A percentile compares a stretch with the other conserved stretches of the same genome.
Conservation (phyloP, 2,329 filamentous ascomycete genomes). For the Colletotrichum lupini region DNA sequence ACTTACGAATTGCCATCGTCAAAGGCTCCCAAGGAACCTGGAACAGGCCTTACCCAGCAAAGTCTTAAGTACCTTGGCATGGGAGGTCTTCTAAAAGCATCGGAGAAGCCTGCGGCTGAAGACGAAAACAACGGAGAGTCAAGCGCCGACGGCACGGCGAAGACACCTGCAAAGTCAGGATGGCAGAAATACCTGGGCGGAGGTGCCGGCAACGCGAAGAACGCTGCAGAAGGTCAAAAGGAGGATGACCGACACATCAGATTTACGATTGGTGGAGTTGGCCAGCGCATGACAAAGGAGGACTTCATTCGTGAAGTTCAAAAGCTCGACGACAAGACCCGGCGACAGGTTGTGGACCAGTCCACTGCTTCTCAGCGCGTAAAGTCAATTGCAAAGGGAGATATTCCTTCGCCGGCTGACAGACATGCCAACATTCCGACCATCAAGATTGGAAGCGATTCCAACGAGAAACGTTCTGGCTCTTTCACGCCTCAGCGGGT, state of each 20-base stretch:
- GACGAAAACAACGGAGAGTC: slow-evolving; percentile 46
- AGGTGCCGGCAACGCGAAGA: slow-evolving; percentile 46
- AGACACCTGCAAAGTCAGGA: slow-evolving; percentile 55
- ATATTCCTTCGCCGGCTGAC: slow-evolving; percentile 33
- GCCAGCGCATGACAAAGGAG: slow-evolving; percentile 80
- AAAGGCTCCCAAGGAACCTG: slow-evolving; percentile 46
- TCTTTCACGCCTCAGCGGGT: slow-evolving; percentile 14
- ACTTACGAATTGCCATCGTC: slow-evolving; percentile 78
- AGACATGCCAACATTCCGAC: slow-evolving; percentile 14
- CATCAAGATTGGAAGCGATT: slow-evolving; percentile 17
- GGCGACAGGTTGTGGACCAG: slow-evolving; percentile 63
- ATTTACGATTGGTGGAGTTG: slow-evolving; percentile 81
- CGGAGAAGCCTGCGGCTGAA: slow-evolving; percentile 48
- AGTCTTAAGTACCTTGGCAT: slow-evolving; percentile 67
- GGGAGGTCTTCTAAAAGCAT: slow-evolving; percentile 54
- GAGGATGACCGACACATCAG: slow-evolving; percentile 78
- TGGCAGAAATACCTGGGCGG: slow-evolving; percentile 63
- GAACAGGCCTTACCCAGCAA: slow-evolving; percentile 50
- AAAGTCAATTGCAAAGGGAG: slow-evolving; percentile 61
- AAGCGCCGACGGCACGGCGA: slow-evolving; percentile 46
- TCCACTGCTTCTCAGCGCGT: slow-evolving; percentile 59
- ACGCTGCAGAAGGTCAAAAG: slow-evolving; percentile 56
- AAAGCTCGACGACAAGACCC: slow-evolving; percentile 75
- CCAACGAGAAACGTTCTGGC: slow-evolving; percentile 11
- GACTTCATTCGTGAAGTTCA: slow-evolving; percentile 83